Percentiles rank a stretch among this genome's conserved stretches.
Evolutionary conservation across 306 rosid genomes (phyloP).

Genomic region (Prunus kanzakura): DNA sequence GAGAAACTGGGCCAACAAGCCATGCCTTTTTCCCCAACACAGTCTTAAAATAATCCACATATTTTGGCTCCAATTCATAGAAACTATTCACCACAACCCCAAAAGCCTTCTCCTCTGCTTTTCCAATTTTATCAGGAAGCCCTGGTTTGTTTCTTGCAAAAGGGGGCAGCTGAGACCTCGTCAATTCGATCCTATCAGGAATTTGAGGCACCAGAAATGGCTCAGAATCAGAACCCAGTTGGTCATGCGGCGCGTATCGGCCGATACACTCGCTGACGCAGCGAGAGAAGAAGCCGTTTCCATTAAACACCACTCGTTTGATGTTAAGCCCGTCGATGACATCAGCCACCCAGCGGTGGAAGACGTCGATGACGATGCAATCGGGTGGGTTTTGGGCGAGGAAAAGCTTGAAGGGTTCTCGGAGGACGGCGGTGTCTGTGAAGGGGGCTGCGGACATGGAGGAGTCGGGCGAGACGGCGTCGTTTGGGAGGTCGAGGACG

Average conservation of each 20-base stretch:
- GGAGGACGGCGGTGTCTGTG: slow-evolving; percentile 8
- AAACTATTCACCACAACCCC: slow-evolving; percentile 30
- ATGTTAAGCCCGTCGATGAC: slow-evolving; percentile 9
- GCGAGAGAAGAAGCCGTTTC: slow-evolving; percentile 18
- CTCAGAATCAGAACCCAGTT: slow-evolving; percentile 12
- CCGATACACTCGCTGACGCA: neutral
- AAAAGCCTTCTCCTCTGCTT: slow-evolving; percentile 1
- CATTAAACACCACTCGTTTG: slow-evolving; percentile 6
- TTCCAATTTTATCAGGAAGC: neutral
- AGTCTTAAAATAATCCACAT: slow-evolving; percentile 12
- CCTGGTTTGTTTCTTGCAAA: neutral
- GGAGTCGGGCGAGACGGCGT: neutral
- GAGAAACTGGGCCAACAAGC: slow-evolving; percentile 30
- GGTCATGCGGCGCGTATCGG: slow-evolving; percentile 3
- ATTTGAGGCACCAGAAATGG: slow-evolving; percentile 21
- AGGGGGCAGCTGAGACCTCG: neutral
- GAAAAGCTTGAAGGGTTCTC: neutral
- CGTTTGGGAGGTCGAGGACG: slow-evolving; percentile 5
- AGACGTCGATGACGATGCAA: slow-evolving; percentile 17
- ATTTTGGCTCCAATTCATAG: slow-evolving; percentile 27
- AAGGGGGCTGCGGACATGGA: slow-evolving; percentile 12
- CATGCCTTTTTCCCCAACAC: slow-evolving; percentile 24
- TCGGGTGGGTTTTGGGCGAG: slow-evolving; percentile 16
- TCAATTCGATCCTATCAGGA: slow-evolving; percentile 11
- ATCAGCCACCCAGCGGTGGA: slow-evolving; percentile 26